Percentiles rank a stretch among this genome's conserved stretches.
Evolutionary conservation across 108 stramenopile species (phyloP).

Genomic region (Heterococcus sp.): DNA sequence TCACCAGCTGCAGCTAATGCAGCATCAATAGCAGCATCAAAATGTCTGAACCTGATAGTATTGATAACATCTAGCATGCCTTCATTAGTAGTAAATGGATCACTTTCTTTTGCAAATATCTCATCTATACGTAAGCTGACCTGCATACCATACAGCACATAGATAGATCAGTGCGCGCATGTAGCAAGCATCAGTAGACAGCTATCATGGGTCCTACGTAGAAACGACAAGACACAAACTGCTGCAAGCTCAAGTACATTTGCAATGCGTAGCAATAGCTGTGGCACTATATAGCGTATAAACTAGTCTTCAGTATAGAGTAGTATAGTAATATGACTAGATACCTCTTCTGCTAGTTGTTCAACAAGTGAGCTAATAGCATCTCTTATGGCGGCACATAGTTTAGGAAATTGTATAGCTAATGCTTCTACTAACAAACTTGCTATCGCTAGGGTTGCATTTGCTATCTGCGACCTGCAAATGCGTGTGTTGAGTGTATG

Average conservation of each 20-base stretch:
- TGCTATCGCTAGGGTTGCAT: conserved; percentile 31
- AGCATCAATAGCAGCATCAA: conserved; percentile 39
- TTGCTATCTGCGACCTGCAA: conserved; percentile 3
- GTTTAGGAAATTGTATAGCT: conserved; percentile 34
- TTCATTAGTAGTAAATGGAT: conserved; percentile 54
- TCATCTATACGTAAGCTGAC: conserved; percentile 26
- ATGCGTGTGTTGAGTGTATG: not conserved
- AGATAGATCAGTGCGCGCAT: too few relatives aligned
- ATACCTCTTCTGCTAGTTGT: conserved; percentile 38
- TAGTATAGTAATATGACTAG: too few relatives aligned
- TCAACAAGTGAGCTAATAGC: conserved; percentile 16
- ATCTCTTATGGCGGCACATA: conserved; percentile 29
- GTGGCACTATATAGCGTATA: too few relatives aligned
- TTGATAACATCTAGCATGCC: conserved; percentile 55
- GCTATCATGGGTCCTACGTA: too few relatives aligned
- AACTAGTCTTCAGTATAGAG: too few relatives aligned
- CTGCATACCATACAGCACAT: too few relatives aligned
- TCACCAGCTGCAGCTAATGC: not conserved
- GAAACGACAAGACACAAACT: too few relatives aligned
- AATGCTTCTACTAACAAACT: conserved; percentile 28
- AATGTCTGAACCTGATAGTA: conserved; percentile 45
- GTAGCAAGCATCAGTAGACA: too few relatives aligned
- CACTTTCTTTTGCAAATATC: conserved; percentile 48
- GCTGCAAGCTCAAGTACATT: too few relatives aligned
- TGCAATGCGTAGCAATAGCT: too few relatives aligned